Percentiles rank a stretch among this genome's conserved stretches.
phyloP scores from a whole-genome alignment of 345 rosid genomes.

The Durio zibethinus region DNA sequence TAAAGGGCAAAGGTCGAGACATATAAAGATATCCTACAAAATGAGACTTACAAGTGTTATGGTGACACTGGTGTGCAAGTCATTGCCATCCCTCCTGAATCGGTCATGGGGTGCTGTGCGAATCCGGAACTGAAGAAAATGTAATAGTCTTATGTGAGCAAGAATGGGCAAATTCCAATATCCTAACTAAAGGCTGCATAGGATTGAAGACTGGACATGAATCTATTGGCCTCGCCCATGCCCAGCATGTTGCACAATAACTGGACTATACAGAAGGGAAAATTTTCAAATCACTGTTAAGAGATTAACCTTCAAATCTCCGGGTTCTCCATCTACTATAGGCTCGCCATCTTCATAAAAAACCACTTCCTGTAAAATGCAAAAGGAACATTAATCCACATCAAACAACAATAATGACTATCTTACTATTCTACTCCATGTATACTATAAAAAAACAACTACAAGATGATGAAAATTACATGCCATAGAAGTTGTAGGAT shows the following conservation, averaged over 20 bases:
- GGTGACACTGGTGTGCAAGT: conserved; percentile 80
- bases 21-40: too few species aligned
- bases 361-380: conserved; percentile 69
- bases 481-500: not conserved
- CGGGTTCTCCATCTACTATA: conserved; percentile 89
- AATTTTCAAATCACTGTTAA: not conserved
- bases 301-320: conserved; percentile 82
- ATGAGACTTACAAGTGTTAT: conserved; percentile 67
- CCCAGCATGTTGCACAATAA: not conserved
- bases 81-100: conserved; percentile 87
- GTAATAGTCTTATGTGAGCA: not conserved
- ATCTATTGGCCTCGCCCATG: not conserved
- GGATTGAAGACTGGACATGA: not conserved
- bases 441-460: not conserved
- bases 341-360: conserved; percentile 99
- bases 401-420: not conserved
- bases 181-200: not conserved
- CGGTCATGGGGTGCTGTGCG: conserved; percentile 73
- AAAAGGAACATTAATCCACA: not conserved
- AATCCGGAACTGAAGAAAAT: conserved; percentile 69
- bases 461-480: not conserved
- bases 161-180: not conserved
- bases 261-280: not conserved
- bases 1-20: not conserved
- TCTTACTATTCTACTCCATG: not conserved